Percentiles rank a stretch among this genome's conserved stretches.
These are phyloP conservation scores for Xylona heveae DNA, from an alignment of 495 filamentous ascomycete species.

Conservation along the genomic window DNA sequence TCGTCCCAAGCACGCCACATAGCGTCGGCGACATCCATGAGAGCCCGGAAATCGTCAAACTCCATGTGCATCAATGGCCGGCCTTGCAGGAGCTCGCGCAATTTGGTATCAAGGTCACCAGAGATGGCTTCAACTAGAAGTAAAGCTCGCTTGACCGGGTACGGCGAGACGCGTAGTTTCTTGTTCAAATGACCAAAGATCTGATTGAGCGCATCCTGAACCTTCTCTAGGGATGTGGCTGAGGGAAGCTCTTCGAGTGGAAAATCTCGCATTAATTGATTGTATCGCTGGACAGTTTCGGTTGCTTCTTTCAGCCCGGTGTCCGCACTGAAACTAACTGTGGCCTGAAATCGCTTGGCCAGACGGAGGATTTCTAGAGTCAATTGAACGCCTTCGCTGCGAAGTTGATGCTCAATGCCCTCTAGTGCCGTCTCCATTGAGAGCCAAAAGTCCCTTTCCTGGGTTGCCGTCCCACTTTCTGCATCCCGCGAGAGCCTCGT, in stretches of 20 bases:
- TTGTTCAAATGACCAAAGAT: conserved; percentile 92
- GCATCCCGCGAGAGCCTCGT: conserved; percentile 85
- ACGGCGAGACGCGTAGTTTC: conserved; percentile 85
- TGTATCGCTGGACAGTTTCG: conserved; percentile 93
- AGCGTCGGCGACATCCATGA: conserved; percentile 62
- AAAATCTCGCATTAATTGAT: conserved; percentile 95
- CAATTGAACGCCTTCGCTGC: conserved; percentile 71
- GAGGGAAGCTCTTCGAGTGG: conserved; percentile 86
- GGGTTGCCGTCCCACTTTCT: conserved; percentile 69
- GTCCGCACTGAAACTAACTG: conserved; percentile 85
- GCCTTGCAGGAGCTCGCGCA: conserved; percentile 71
- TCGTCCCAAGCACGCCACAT: conserved; percentile 92
- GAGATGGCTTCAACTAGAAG: conserved; percentile 98
- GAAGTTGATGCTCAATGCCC: conserved; percentile 68
- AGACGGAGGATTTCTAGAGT: conserved; percentile 86
- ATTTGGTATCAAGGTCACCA: conserved; percentile 63
- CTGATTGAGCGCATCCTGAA: conserved; percentile 68
- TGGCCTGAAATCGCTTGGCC: conserved; percentile 91
- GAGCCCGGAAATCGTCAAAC: conserved; percentile 65
- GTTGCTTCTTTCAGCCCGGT: conserved; percentile 87
- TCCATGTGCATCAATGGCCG: conserved; percentile 77
- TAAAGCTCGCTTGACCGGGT: conserved; percentile 77
- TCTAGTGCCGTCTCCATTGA: conserved; percentile 85
- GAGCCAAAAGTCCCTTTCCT: conserved; percentile 97
- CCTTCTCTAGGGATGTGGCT: conserved; percentile 70